These are phyloP conservation scores for Candida pini DNA, from an alignment of 805 yeast genomes.

Conservation along the genomic window DNA sequence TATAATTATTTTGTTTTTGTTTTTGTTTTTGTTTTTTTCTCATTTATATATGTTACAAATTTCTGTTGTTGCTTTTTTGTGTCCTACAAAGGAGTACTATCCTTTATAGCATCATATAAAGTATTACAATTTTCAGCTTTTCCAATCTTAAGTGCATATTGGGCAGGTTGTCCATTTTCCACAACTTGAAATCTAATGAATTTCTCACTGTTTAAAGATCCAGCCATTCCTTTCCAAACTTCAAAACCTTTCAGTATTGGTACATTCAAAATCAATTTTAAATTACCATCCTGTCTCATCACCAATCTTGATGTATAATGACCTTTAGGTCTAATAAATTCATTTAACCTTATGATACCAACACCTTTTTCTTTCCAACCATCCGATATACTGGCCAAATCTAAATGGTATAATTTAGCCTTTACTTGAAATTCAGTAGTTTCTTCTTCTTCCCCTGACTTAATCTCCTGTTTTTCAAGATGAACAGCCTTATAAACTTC, in stretches of 20 bases:
- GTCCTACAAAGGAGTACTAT: too few relatives aligned
- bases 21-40: too few relatives aligned
- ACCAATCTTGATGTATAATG: constrained; percentile 58
- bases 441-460: constrained; percentile 92
- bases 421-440: constrained; percentile 58
- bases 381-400: constrained; percentile 53
- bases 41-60: too few relatives aligned
- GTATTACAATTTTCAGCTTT: constrained; percentile 54
- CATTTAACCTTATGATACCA: constrained; percentile 80
- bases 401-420: constrained; percentile 74
- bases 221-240: constrained; percentile 74
- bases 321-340: constrained; percentile 20
- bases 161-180: constrained; percentile 62
- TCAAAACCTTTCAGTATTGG: constrained; percentile 60
- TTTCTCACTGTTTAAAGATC: constrained; percentile 79
- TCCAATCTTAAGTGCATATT: constrained; percentile 74
- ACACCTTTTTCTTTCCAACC: constrained; percentile 98
- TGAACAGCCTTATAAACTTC: constrained; percentile 52
- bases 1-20: constrained; percentile 4
- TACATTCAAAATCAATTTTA: constrained; percentile 75
- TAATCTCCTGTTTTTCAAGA: constrained; percentile 50
- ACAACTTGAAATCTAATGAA: constrained; percentile 72
- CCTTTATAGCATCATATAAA: constrained; percentile 48
- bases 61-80: too few relatives aligned
- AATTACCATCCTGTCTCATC: constrained; percentile 85